These are phyloP conservation scores for Schwanniomyces yamadae DNA, from an alignment of 805 yeast species.

Conservation along the genomic window DNA sequence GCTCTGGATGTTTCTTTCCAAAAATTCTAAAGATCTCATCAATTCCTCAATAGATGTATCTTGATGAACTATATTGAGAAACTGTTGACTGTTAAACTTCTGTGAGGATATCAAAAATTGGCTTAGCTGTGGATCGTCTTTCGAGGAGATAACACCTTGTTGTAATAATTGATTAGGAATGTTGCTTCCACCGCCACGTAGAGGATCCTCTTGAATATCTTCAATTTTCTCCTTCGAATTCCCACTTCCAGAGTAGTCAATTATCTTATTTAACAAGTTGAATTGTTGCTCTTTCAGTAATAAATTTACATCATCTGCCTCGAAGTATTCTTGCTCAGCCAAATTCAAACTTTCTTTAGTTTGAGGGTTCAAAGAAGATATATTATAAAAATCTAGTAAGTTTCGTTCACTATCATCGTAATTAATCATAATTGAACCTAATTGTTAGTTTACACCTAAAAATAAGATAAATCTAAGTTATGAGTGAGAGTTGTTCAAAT, in stretches of 20 bases:
- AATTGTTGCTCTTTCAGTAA: slow-evolving; percentile 31
- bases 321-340: slow-evolving; percentile 13
- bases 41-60: slow-evolving; percentile 39
- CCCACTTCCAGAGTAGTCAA: slow-evolving; percentile 12
- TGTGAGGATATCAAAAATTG: slow-evolving; percentile 37
- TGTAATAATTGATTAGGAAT: slow-evolving; percentile 25
- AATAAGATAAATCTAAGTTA: no score
- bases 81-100: slow-evolving; percentile 34
- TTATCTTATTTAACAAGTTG: slow-evolving; percentile 26
- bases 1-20: slow-evolving; percentile 33
- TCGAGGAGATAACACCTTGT: slow-evolving; percentile 22
- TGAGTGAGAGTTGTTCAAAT: no score
- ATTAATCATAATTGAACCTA: no score
- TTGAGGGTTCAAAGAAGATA: slow-evolving; percentile 22
- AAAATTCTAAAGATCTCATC: slow-evolving; percentile 23
- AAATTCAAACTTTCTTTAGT: slow-evolving; percentile 17
- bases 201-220: slow-evolving; percentile 33
- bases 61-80: slow-evolving; percentile 34
- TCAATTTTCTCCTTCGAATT: slow-evolving; percentile 10
- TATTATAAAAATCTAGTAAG: slow-evolving; percentile 30
- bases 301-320: slow-evolving; percentile 17
- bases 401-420: slow-evolving; percentile 29
- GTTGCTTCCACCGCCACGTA: slow-evolving; percentile 29
- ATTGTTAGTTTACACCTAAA: no score
- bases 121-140: slow-evolving; percentile 28